phyloP scores from a whole-genome alignment of 2,329 filamentous ascomycete species.

The Lasiodiplodia theobromae region DNA sequence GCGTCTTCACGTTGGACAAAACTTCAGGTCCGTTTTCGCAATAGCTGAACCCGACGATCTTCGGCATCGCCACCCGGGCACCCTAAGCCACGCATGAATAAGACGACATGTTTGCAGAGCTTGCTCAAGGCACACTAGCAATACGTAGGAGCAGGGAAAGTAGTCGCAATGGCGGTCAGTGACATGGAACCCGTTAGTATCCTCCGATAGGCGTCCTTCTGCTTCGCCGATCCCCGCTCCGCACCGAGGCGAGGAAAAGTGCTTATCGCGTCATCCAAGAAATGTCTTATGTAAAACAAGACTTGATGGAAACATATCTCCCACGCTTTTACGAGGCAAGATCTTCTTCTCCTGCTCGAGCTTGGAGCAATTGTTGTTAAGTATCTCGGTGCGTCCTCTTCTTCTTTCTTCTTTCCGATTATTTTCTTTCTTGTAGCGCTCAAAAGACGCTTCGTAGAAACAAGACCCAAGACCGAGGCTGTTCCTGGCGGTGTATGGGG shows the following conservation, averaged over 20 bases:
- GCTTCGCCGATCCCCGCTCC: not conserved
- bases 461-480: not conserved
- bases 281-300: slow-evolving; percentile 15
- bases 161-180: not conserved
- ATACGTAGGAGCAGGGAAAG: not conserved
- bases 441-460: not conserved
- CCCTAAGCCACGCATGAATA: not conserved
- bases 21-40: not conserved
- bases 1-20: not conserved
- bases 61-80: not conserved
- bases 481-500: not conserved
- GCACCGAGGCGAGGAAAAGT: not conserved
- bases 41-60: not conserved
- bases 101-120: not conserved
- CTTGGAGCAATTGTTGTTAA: not conserved
- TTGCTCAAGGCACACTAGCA: not conserved
- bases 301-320: not conserved
- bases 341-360: not conserved
- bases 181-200: slow-evolving; percentile 8
- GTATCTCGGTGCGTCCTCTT: not conserved
- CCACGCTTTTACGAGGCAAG: not conserved
- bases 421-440: not conserved
- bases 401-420: too few species aligned
- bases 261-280: slow-evolving; percentile 10
- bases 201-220: not conserved